Evolutionary conservation across 768 basidiomycete species (phyloP).

Genomic region (Lepiota venenata): DNA sequence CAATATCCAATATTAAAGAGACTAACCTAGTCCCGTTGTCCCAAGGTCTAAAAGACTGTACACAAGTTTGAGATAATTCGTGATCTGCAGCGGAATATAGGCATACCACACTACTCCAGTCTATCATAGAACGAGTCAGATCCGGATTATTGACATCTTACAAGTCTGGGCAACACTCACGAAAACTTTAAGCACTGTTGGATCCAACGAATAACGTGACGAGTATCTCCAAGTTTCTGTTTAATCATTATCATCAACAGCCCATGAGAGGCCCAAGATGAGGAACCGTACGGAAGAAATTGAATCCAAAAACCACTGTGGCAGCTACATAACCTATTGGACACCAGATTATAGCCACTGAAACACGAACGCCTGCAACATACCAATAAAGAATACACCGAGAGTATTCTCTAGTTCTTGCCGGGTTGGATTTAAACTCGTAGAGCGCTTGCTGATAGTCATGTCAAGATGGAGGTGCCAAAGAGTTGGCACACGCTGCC

Average conservation of each 20-base stretch:
- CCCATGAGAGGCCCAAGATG: not conserved
- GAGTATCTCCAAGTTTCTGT: conserved; percentile 26
- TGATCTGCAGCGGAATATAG: no score
- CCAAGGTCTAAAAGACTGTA: not conserved
- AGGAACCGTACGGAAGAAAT: conserved; percentile 24
- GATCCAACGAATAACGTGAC: conserved; percentile 18
- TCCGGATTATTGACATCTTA: not conserved
- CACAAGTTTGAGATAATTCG: no score
- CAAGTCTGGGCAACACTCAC: conserved; percentile 13
- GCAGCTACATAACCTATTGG: conserved; percentile 21
- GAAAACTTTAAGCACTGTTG: conserved; percentile 13
- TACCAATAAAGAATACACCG: conserved; percentile 26
- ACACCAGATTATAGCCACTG: not conserved
- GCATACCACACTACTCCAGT: conserved; percentile 14
- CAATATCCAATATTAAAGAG: not conserved
- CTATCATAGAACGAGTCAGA: conserved; percentile 3
- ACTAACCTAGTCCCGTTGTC: not conserved
- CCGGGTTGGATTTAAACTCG: conserved; percentile 6
- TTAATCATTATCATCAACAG: not conserved
- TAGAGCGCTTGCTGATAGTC: not conserved
- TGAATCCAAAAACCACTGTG: conserved; percentile 25
- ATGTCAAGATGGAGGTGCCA: not conserved
- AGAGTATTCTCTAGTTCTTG: conserved; percentile 20
- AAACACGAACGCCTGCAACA: not conserved
- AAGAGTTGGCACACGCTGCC: not conserved